These are phyloP conservation scores for Monosporascus sp. DNA, from an alignment of 2,329 filamentous ascomycete genomes.

Conservation along the genomic window DNA sequence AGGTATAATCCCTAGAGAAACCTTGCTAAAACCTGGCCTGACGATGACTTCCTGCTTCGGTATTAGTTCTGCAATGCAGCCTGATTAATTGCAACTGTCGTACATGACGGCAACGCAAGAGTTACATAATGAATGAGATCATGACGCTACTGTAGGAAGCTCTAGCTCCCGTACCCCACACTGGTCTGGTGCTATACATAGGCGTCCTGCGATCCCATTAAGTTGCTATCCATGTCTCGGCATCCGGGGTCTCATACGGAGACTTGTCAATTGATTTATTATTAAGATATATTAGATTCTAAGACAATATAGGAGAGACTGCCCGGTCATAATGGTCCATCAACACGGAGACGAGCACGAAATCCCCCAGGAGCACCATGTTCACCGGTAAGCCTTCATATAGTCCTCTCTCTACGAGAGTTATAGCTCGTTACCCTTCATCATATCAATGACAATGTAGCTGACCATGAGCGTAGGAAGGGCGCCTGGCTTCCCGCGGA, in stretches of 20 bases:
- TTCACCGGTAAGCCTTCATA: conserved; percentile 36
- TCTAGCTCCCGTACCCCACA: conserved; percentile 4
- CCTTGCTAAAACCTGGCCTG: too few species aligned
- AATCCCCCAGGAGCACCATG: conserved; percentile 42
- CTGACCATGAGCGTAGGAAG: conserved; percentile 7
- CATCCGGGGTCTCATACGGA: too few species aligned
- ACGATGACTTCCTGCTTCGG: too few species aligned
- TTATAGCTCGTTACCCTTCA: neutral
- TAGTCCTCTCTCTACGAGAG: too few species aligned
- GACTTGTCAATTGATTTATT: too few species aligned
- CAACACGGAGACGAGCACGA: conserved; percentile 46
- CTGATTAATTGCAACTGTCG: neutral
- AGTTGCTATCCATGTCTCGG: too few species aligned
- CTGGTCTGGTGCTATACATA: neutral
- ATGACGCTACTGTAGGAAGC: conserved; percentile 5
- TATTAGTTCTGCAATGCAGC: too few species aligned
- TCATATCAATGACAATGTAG: neutral
- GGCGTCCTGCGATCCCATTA: too few species aligned
- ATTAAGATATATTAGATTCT: too few species aligned
- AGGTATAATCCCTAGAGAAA: too few species aligned
- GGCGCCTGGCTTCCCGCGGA: conserved; percentile 61
- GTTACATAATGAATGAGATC: conserved; percentile 19
- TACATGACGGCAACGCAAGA: neutral
- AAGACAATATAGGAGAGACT: neutral
- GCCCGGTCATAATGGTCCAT: conserved; percentile 36